Base-by-base conservation (phyloP, 2,329 filamentous ascomycete species). In the Claviceps pazoutovae region DNA sequence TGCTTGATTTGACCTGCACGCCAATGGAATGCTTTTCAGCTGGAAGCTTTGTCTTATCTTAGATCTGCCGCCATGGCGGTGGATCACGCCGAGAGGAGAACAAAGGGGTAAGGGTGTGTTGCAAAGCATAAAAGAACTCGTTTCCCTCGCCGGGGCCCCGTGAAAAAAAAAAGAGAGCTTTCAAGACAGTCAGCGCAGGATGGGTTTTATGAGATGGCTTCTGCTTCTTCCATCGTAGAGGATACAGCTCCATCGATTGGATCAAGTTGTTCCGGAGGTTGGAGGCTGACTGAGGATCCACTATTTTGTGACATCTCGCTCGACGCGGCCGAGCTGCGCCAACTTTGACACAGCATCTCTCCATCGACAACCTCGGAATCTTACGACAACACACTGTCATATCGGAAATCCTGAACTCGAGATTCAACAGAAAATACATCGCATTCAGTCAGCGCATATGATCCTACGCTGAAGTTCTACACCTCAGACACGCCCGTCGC, bases 281-380 rank as follows among this genome's bases (percentile, higher is more conserved):
- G 16, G n/a, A 16, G 16, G 16, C 5, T 26, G 23, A 23, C 16
- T 8, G 23, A 30, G 44, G 45, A 46, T 21, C 46, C 46, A 48
- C 36, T 48, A n/a, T 39, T 48, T n/a, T 19, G 30, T 48, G 45
- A 46, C 45, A 46, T 46, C 36, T 46, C 26, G n/a, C 44, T 46
- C 21, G 26, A 36, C 36, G 4, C 9, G 30, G n/a, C 26, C 21
- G 17, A 46, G 30, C 26, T 26, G 4, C 21, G 21, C 16, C 47
- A 42, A 49, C 21, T 11, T 30, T 4, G 3, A 39, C 47, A 49
- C 37, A 38, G 14, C 13, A 23, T 48, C 19, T 48, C 43, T 38
- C 6, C 34, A 17, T 26, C 11, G 3, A 17, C 21, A 48, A n/a
- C 21, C 47, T 30, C 16, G 37, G 44, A 11, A 19, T 42, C 38